Evolutionary conservation across 140 eudicot species (phyloP), one percentile per base, ranked within the genome.

Genomic region (Cichorium intybus): DNA sequence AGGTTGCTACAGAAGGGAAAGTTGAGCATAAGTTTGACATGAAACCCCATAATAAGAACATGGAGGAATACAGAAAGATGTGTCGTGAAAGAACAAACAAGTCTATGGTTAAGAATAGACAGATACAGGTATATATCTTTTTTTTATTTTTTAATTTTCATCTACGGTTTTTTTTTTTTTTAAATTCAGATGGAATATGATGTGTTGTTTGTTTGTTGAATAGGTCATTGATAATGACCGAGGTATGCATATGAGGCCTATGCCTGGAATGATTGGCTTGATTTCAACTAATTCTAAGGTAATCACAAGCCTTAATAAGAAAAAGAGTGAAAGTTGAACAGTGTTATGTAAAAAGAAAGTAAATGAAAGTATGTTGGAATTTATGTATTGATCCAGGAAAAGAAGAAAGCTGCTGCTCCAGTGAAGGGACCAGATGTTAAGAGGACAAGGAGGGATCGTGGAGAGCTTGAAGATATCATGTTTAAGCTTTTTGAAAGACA

Each of bases 361-460:
- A n/a, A n/a, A n/a, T n/a, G n/a, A n/a, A n/a, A n/a, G n/a, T n/a
- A n/a, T n/a, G n/a, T n/a, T n/a, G n/a, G n/a, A n/a, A n/a, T n/a
- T n/a, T 34, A 35, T 34, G 1, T 0, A n/a, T 48, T 26, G 12
- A 2, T 16, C 20, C 77, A 90, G 97, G 97, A 87, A 47, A 90
- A 90, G 86, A 86, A 75, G 69, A 87, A 82, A 66, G 77, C 77
- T 53, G 54, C 77, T 70, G 75, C 76, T 73, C 95, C 97, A 31
- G 85, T 90, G 4, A 90, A 90, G 79, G 88, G 75, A 45, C 69
- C 83, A 4, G 98, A 88, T 17, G 83, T 92, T 35, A 92, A 92
- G 72, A 83, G 98, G 77, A 92, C 98, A 46, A 85, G 98, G 69
- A 83, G 96, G 77, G 98, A 92, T 58, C 98, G 95, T 60, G 95